A percentile compares a stretch with the other conserved stretches of the same genome.
phyloP scores from a whole-genome alignment of 2,329 filamentous ascomycete genomes.

The Xylariaceae sp. region DNA sequence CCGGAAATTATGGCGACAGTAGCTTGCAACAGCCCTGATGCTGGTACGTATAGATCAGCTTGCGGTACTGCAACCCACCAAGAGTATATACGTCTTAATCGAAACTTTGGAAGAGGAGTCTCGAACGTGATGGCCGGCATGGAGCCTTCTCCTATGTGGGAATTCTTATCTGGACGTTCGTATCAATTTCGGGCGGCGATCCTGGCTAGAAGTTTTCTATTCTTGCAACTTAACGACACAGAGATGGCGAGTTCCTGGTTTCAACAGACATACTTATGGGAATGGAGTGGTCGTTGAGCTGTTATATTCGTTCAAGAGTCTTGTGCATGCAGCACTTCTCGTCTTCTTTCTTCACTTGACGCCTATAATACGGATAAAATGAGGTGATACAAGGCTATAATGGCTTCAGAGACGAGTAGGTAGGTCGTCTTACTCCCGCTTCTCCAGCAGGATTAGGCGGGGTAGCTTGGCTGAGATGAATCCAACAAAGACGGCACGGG shows the following conservation, averaged over 20 bases:
- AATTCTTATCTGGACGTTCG: neutral
- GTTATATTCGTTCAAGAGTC: no score
- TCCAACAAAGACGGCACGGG: conserved; percentile 13
- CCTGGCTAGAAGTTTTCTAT: neutral
- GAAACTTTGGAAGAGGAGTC: conserved; percentile 11
- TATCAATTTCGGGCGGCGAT: neutral
- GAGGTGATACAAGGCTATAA: conserved; percentile 8
- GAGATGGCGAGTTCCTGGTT: neutral
- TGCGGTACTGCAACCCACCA: conserved; percentile 23
- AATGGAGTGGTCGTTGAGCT: no score
- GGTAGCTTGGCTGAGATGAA: conserved; percentile 22
- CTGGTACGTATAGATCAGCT: conserved; percentile 17
- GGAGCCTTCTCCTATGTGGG: conserved; percentile 25
- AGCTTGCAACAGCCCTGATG: conserved; percentile 5
- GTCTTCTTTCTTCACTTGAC: no score
- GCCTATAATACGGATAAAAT: no score
- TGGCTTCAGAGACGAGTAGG: conserved; percentile 2
- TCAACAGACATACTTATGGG: neutral
- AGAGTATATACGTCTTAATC: conserved; percentile 25
- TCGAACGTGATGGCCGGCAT: conserved; percentile 25
- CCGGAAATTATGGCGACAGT: conserved; percentile 1
- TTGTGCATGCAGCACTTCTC: no score
- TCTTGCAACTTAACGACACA: neutral
- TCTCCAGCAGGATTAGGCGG: conserved; percentile 17
- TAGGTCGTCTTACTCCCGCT: neutral